Conservation (phyloP, 1,139 yeast genomes). For the Saccharomycopsis phalli region DNA sequence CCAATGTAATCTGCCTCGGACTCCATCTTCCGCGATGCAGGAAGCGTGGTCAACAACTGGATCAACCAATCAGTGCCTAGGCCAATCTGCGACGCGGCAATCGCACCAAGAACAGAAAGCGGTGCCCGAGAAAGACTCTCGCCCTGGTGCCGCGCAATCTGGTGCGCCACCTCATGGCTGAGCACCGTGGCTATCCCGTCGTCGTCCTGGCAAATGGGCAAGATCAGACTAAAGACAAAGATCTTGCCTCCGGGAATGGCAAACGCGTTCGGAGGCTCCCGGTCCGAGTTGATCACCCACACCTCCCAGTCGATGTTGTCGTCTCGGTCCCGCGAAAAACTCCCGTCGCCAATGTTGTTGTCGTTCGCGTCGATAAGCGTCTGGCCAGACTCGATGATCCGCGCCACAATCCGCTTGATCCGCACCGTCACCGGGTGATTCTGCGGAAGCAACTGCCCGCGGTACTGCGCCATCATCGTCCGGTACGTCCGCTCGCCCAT, state of each 20-base stretch:
- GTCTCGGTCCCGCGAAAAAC: constrained; percentile 26
- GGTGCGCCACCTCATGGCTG: constrained; percentile 90
- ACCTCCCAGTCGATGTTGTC: constrained; percentile 62
- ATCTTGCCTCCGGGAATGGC: constrained; percentile 95
- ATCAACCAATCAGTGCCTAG: neutral
- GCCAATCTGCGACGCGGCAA: neutral
- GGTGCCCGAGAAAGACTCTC: constrained; percentile 71
- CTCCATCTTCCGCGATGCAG: constrained; percentile 89
- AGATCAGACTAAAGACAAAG: constrained; percentile 72
- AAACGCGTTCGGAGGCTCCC: constrained; percentile 84
- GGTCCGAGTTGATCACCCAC: constrained; percentile 67
- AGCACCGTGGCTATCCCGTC: constrained; percentile 92
- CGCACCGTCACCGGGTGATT: constrained; percentile 46
- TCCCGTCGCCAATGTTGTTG: constrained; percentile 25
- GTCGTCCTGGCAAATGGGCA: constrained; percentile 71
- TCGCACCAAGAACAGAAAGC: constrained; percentile 18
- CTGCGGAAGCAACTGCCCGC: constrained; percentile 39
- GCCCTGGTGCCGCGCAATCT: constrained; percentile 82
- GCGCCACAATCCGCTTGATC: constrained; percentile 53
- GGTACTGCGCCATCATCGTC: constrained; percentile 46
- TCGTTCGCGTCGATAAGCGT: constrained; percentile 21
- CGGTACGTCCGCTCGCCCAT: constrained; percentile 65
- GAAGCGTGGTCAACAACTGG: constrained; percentile 31
- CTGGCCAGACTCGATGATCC: constrained; percentile 52
- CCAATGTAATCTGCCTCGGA: constrained; percentile 95